Evolutionary conservation across 176 grass and related monocot genomes (phyloP), one percentile per base, ranked within the genome.

Genomic region (Chrysopogon serrulatus): DNA sequence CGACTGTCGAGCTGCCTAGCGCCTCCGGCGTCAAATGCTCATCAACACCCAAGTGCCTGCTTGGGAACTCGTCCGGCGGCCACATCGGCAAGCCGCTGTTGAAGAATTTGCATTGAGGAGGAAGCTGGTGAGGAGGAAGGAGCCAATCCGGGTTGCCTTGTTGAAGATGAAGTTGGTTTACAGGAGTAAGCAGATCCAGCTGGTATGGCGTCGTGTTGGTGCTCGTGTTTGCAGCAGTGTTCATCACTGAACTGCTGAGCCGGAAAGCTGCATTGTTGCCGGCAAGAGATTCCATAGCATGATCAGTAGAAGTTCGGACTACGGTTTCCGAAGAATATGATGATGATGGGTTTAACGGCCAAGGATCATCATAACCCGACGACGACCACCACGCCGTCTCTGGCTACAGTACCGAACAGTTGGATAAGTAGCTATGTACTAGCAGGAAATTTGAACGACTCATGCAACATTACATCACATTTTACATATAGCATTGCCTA

Each of bases 261-360:
- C 48, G 30, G 16, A 18, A 56, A 15, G 76, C 37, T 85, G 71
- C 68, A 71, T 49, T 79, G 66, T 71, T 49, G 44, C 10, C 67
- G 60, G 63, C 76, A 77, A 82, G 42, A 78, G 73, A 59, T 69
- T 78, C 83, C 71, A 86, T 1, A 66, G 62, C 43, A 65, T 47
- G 31, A 31, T 69, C 73, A 43, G 26, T 21, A 18, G 83, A 40
- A 75, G 41, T 23, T 26, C 4, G 10, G 30, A 41, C 17, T 14
- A 71, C 27, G 5, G 74, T 32, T 26, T 81, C 80, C 15, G 42
- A 73, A 71, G 11, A 59, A 26, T 26, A 59, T 9, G 56, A 57
- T 24, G 54, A 78, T 31, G 65, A 47, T 21, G 54, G 45, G 19
- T 45, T 45, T 74, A 68, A 39, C 15, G 78, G 48, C 56, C 24